Conservation (phyloP, 2,329 filamentous ascomycete species). For the Pseudocercospora macadamiae region DNA sequence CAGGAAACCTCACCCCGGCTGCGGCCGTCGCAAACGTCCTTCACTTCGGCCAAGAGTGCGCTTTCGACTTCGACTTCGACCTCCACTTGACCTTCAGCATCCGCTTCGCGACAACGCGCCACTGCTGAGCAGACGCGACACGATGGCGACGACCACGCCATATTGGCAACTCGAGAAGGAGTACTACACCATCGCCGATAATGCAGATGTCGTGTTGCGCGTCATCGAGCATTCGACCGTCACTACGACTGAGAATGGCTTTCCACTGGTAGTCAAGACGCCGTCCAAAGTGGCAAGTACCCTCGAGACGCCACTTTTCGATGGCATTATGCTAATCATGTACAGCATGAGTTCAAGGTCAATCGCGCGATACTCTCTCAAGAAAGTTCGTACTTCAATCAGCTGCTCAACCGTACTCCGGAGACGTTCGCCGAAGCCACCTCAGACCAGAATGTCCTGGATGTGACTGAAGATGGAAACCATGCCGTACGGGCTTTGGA, state of each 20-base stretch:
- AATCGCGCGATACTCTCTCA: conserved; percentile 10
- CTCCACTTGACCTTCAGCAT: too few relatives aligned
- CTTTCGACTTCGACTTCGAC: neutral
- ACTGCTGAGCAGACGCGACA: neutral
- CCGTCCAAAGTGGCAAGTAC: neutral
- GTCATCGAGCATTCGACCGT: conserved; percentile 18
- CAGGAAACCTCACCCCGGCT: neutral
- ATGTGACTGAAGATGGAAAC: conserved; percentile 22
- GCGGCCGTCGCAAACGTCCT: neutral
- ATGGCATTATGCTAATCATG: neutral
- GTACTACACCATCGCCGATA: conserved; percentile 19
- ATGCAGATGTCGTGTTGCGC: conserved; percentile 24
- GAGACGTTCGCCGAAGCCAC: conserved; percentile 5
- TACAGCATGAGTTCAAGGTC: conserved; percentile 24
- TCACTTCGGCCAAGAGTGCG: neutral
- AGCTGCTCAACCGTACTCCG: conserved; percentile 14
- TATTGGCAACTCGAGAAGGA: conserved; percentile 25
- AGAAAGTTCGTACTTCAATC: conserved; percentile 9
- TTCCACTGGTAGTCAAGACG: conserved; percentile 11
- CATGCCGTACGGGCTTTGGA: conserved; percentile 1
- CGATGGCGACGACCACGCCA: conserved; percentile 5
- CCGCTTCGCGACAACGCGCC: neutral
- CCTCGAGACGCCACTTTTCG: neutral
- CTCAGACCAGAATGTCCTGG: conserved; percentile 5
- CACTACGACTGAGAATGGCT: conserved; percentile 3